Conservation (phyloP, 176 grass and related monocot genomes). For the Chrysopogon serrulatus region DNA sequence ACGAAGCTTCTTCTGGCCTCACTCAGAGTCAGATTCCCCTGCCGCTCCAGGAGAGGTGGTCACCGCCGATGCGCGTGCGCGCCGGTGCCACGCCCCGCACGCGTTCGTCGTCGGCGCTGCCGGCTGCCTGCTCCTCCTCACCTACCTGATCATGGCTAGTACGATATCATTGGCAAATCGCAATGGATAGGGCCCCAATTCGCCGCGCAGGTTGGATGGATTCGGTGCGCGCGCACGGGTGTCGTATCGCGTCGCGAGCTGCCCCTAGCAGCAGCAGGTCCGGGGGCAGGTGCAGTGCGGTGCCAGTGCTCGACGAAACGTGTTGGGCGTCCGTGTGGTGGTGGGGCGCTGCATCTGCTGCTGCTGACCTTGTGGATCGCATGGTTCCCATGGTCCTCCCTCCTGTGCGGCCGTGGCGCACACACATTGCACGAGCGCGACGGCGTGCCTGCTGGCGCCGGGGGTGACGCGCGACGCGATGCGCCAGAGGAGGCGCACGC, state of each 20-base stretch:
- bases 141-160: neutral
- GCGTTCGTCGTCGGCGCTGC: neutral
- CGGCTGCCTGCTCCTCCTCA: neutral
- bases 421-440: neutral
- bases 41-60: neutral
- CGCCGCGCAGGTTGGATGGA: neutral
- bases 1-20: conserved; percentile 37
- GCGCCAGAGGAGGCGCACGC: neutral
- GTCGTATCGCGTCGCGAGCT: neutral
- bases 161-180: neutral
- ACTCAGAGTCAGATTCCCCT: neutral
- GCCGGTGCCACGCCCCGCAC: neutral
- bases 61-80: neutral
- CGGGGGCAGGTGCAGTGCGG: neutral
- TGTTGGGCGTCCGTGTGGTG: neutral
- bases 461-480: neutral
- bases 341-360: no score
- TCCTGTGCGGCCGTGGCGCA: neutral
- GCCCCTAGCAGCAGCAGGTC: no score
- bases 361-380: neutral
- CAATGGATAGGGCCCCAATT: neutral
- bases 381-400: neutral
- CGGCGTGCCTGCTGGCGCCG: neutral
- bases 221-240: conserved; percentile 23
- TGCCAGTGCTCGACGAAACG: no score